Evolutionary conservation across 305 asterid genomes (phyloP), one percentile per base, ranked within the genome.

Genomic region (Striga hermonthica): DNA sequence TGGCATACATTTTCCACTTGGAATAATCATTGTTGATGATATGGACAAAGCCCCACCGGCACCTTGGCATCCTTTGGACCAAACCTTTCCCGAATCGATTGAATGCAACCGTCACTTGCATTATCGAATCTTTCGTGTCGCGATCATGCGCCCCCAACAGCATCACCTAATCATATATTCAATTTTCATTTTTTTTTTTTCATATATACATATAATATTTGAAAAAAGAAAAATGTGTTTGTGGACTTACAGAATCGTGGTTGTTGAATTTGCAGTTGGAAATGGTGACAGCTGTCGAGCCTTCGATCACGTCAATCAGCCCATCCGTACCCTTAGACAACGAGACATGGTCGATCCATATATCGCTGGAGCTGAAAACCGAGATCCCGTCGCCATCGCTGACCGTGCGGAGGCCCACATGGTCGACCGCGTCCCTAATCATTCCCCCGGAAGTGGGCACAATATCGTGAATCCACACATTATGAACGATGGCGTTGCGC

Each of bases 51-150:
- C 97, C 97, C 86, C 83, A 78, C 60, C 97, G 60, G 74, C 89
- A 82, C 80, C 97, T 79, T 0, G 97, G 97, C 97, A 87, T 87
- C 77, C 97, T 81, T 70, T 87, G 97, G 7, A 87, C 67, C 80
- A 81, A 75, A 15, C 97, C 94, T 69, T 72, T 65, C 0, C 95
- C 94, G 1, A 90, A 87, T 0, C 81, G 79, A 69, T 90, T 89
- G 76, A 87, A 89, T 15, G 89, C 95, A n/a, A 89, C 65, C 0
- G 95, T 87, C 4, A 79, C 86, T 77, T 89, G 97, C 95, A 89
- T 87, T 52, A 85, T 77, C 55, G 68, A 57, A 67, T 90, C 97
- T 53, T 77, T 77, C 1, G 65, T 34, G 10, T 69, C 36, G 13
- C 45, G 36, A 64, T 89, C 96, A 59, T 55, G 78, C 34, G 93